Conservation (phyloP, 1,139 yeast species). For the Diutina rugosa region DNA sequence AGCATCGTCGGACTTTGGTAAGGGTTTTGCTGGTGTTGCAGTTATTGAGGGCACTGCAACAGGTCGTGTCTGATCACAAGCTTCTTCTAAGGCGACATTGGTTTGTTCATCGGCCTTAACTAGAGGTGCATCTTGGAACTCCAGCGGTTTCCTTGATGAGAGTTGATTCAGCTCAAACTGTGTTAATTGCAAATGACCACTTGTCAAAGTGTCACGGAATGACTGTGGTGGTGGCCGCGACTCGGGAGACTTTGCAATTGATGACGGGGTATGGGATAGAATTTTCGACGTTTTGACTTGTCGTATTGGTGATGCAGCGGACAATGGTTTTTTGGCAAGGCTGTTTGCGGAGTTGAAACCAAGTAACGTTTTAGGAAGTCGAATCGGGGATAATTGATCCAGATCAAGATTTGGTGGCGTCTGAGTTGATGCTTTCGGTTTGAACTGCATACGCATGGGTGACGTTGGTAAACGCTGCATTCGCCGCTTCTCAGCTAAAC, state of each 20-base stretch:
- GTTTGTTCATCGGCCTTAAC: no score
- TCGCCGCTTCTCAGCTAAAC: background rate
- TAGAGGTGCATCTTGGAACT: no score
- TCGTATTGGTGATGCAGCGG: background rate
- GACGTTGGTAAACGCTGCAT: background rate
- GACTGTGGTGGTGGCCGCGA: no score
- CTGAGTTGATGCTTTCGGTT: background rate
- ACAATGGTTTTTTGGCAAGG: background rate
- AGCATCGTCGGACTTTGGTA: background rate
- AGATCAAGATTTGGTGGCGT: background rate
- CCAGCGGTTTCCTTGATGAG: no score
- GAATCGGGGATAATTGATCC: background rate
- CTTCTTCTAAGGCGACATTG: no score
- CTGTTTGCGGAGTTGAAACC: background rate
- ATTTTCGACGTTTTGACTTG: background rate
- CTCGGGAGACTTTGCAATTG: no score
- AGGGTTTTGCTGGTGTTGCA: background rate
- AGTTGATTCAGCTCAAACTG: no score
- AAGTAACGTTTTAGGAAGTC: background rate
- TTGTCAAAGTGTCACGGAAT: no score
- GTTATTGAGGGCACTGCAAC: background rate
- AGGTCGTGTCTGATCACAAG: no score
- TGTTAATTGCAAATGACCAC: no score
- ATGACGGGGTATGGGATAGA: no score
- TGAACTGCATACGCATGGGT: background rate